Evolutionary conservation across 1,284 basidiomycete species (phyloP).

Genomic region (Fomitiporia mediterranea): DNA sequence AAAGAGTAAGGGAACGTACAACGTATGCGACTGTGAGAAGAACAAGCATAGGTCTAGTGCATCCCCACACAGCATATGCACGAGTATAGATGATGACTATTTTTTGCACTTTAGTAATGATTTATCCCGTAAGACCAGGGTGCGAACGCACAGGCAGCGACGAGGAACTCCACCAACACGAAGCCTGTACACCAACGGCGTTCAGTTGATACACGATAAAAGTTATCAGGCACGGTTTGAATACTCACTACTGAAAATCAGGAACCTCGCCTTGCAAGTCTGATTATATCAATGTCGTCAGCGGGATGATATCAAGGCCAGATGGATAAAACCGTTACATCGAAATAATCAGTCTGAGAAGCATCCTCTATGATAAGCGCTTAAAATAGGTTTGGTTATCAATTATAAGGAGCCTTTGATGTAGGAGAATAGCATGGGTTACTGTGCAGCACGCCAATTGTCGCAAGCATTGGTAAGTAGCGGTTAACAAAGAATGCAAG

Average conservation of each 20-base stretch:
- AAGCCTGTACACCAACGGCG: background rate
- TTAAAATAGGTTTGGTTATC: no score
- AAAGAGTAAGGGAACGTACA: background rate
- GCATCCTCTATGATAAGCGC: background rate
- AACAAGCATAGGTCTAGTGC: background rate
- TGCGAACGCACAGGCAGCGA: background rate
- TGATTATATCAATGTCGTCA: background rate
- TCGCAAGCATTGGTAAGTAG: slow-evolving; percentile 4
- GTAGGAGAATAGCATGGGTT: no score
- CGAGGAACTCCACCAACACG: background rate
- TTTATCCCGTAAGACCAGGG: no score
- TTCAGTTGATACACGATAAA: background rate
- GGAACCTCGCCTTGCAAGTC: background rate
- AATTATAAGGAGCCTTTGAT: no score
- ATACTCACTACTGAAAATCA: background rate
- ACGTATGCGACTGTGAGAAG: background rate
- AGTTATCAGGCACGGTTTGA: background rate
- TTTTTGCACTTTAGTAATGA: background rate
- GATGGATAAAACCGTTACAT: background rate
- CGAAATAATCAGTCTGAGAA: background rate
- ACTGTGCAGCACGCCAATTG: background rate
- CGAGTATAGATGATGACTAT: background rate
- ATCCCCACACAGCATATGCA: slow-evolving; percentile 9
- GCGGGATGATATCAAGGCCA: no score
- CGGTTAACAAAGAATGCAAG: slow-evolving; percentile 5